Conservation (phyloP, 2,329 filamentous ascomycete species). For the Sarocladium kiliense region DNA sequence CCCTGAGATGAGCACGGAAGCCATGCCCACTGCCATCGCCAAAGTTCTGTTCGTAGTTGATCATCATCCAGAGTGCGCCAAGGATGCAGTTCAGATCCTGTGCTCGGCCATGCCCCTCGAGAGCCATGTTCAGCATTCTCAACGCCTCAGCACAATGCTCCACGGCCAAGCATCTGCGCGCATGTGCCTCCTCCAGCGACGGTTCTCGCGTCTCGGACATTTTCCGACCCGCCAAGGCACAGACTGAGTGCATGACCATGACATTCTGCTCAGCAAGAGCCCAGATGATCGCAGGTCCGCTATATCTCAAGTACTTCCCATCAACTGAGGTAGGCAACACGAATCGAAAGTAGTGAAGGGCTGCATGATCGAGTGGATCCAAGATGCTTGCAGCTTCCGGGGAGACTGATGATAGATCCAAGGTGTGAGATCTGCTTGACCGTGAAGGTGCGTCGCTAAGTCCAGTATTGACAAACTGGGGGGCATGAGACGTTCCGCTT, state of each 20-base stretch:
- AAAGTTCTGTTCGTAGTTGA: neutral
- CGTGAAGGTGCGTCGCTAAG: neutral
- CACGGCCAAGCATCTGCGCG: neutral
- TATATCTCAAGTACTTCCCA: neutral
- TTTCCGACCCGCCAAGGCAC: neutral
- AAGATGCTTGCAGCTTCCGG: neutral
- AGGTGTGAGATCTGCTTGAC: neutral
- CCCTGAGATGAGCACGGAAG: neutral
- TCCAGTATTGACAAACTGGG: neutral
- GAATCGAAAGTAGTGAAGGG: neutral
- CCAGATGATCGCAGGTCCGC: neutral
- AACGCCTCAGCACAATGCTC: neutral
- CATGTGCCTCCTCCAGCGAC: neutral
- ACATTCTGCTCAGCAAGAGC: neutral
- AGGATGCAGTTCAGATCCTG: neutral
- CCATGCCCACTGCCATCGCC: neutral
- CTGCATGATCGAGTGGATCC: neutral
- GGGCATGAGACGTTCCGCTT: neutral
- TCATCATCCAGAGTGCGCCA: neutral
- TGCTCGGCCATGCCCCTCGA: neutral
- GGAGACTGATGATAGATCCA: neutral
- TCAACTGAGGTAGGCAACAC: neutral
- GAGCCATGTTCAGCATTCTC: neutral
- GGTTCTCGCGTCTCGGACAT: neutral
- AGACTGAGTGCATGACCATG: neutral